These are phyloP conservation scores for Barnettozyma populi DNA, from an alignment of 805 yeast genomes.

Conservation along the genomic window DNA sequence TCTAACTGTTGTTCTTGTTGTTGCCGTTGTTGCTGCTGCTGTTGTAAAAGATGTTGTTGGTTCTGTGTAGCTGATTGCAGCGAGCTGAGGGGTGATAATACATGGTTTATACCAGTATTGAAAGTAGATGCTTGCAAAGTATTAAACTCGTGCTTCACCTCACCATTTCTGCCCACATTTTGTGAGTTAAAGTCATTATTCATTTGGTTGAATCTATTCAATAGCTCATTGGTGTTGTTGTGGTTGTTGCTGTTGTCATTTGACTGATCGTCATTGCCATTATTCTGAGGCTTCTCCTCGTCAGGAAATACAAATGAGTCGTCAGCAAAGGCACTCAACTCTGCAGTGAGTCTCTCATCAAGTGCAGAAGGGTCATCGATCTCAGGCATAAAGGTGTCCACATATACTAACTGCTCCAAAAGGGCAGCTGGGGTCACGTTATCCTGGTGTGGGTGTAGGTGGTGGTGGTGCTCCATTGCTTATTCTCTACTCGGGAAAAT, in stretches of 20 bases:
- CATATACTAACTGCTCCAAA: slow-evolving; percentile 73
- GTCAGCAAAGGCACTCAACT: slow-evolving; percentile 78
- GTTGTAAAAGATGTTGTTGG: neutral
- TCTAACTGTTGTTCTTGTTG: slow-evolving; percentile 3
- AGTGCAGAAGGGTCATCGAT: slow-evolving; percentile 36
- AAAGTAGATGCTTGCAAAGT: slow-evolving; percentile 11
- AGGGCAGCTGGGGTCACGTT: slow-evolving; percentile 38
- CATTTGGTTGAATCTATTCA: slow-evolving; percentile 12
- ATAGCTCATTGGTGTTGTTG: slow-evolving; percentile 9
- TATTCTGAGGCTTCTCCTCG: slow-evolving; percentile 56
- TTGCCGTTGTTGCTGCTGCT: slow-evolving; percentile 4
- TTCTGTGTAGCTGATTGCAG: slow-evolving; percentile 3
- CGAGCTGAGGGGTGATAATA: slow-evolving; percentile 11
- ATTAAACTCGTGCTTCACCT: slow-evolving; percentile 9
- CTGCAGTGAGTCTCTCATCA: slow-evolving; percentile 53
- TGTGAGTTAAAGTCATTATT: slow-evolving; percentile 1
- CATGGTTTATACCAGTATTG: slow-evolving; percentile 9
- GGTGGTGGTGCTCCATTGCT: neutral
- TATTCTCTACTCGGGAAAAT: neutral
- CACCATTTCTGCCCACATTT: neutral
- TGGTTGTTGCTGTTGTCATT: slow-evolving; percentile 15
- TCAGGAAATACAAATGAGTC: slow-evolving; percentile 78
- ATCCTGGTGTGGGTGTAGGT: slow-evolving; percentile 9
- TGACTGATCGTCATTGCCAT: slow-evolving; percentile 10
- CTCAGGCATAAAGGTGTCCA: slow-evolving; percentile 67